Evolutionary conservation across 2,329 filamentous ascomycete species (phyloP).

Genomic region (Trichoderma sp.): DNA sequence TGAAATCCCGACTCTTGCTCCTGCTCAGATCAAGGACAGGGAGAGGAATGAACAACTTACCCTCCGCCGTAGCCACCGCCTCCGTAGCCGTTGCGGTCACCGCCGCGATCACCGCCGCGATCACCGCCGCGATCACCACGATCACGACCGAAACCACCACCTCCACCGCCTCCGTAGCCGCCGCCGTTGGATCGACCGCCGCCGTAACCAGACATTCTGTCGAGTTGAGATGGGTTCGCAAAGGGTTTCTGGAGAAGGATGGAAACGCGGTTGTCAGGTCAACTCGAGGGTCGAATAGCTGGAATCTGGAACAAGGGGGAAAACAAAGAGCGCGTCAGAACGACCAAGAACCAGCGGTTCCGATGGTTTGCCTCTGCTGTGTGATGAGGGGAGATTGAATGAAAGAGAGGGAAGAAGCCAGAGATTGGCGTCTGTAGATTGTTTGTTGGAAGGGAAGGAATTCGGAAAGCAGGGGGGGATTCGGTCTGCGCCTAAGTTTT

Average conservation of each 20-base stretch:
- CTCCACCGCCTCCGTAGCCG: conserved; percentile 30
- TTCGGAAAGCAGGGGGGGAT: conserved; percentile 15
- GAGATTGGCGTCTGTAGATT: conserved; percentile 7
- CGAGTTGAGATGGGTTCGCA: conserved; percentile 17
- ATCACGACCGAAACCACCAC: conserved; percentile 43
- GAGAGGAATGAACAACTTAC: conserved; percentile 30
- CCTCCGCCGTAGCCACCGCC: conserved; percentile 37
- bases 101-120: conserved; percentile 43
- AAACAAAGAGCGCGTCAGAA: conserved; percentile 15
- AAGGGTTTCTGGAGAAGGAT: not conserved
- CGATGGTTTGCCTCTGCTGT: conserved; percentile 11
- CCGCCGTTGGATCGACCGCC: conserved; percentile 34
- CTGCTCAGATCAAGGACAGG: not conserved
- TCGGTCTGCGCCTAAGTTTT: conserved; percentile 22
- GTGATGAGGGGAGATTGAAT: conserved; percentile 24
- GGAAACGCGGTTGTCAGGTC: conserved; percentile 13
- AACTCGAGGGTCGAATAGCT: not conserved
- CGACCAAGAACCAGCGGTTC: not conserved
- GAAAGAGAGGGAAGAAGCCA: conserved; percentile 24
- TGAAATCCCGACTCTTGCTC: not conserved
- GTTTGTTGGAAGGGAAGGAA: conserved; percentile 16
- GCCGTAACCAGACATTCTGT: conserved; percentile 47
- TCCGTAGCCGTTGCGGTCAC: conserved; percentile 42
- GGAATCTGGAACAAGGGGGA: not conserved
- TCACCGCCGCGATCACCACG: conserved; percentile 42